Base-by-base conservation (phyloP, 1,284 basidiomycete genomes). In the Naganishia sp. region DNA sequence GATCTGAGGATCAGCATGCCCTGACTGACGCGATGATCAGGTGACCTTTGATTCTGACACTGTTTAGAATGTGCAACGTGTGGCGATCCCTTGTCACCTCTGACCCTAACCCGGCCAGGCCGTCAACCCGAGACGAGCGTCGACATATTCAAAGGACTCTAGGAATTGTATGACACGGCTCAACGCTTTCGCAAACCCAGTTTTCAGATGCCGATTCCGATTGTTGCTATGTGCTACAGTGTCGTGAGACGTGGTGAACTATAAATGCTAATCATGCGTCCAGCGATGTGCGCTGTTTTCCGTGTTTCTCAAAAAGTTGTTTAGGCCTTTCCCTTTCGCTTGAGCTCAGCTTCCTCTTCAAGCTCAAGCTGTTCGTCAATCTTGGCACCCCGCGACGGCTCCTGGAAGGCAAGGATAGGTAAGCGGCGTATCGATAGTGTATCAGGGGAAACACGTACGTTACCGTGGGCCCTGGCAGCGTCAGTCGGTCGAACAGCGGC, bases 341-440 rank as follows among this genome's bases (percentile, higher is more conserved):
- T 78, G 63, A 86, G 71, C 59, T 78, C 70, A 69, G 82, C 82
- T 68, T 83, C 80, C 43, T 87, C 85, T 65, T 85, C 84, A 2
- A 69, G 69, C 76, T 84, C 79, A 55, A 88, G 78, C 73, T 86
- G 79, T 16, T 84, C 83, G 72, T 88, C 87, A 50, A 87, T 83
- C 77, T 84, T 79, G 5, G 86, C 86, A 1, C 87, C 86, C 46
- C 82, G 79, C 0, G 83, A 84, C 0, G 87, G 87, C 71, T 86
- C 80, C 74, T 88, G 84, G 1, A 39, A 43, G 23, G 18, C 16
- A 23, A 28, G 18, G 11, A 15, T 6, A n/a, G 21, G 60, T 52
- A 15, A 56, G 46, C 55, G 16, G 25, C n/a, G 2, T 21, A 23
- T 15, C 15, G 16, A n/a, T 31, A 25, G 2, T 3, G 28, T n/a